phyloP scores from a whole-genome alignment of 139 green algal genomes.

The Pleodorina starrii region DNA sequence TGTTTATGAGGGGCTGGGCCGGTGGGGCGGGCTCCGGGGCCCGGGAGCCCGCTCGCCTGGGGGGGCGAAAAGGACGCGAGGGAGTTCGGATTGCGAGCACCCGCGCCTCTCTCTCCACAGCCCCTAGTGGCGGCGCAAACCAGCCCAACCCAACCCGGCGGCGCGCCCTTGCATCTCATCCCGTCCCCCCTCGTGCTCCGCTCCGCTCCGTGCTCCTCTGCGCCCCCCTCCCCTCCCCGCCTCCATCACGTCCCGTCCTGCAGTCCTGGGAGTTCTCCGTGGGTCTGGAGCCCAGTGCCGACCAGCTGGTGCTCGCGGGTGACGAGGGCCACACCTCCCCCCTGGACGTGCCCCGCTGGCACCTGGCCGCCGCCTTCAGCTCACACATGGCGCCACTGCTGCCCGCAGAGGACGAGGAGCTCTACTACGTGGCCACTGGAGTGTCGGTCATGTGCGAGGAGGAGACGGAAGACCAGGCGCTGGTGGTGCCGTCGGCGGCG shows the following conservation, averaged over 20 bases:
- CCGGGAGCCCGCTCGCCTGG: no score
- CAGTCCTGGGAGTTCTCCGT: conserved; percentile 31
- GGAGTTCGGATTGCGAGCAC: no score
- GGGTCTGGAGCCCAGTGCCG: conserved; percentile 15
- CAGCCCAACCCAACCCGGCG: no score
- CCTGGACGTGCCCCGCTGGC: conserved; percentile 28
- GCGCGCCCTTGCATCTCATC: no score
- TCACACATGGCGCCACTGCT: background rate
- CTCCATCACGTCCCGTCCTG: background rate
- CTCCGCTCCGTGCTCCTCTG: background rate
- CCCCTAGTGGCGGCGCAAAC: no score
- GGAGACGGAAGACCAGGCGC: background rate
- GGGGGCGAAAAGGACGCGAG: no score
- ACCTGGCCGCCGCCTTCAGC: conserved; percentile 27
- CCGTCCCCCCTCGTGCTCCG: no score
- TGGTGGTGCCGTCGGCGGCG: background rate
- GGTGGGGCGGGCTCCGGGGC: no score
- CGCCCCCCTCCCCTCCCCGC: background rate
- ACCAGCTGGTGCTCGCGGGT: conserved; percentile 31
- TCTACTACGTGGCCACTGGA: conserved; percentile 21
- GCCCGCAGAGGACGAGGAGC: conserved; percentile 36
- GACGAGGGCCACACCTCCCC: conserved; percentile 23
- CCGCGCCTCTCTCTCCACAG: no score
- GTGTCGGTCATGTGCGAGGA: conserved; percentile 24
- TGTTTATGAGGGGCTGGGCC: no score